These are phyloP conservation scores for Phytophthora pini DNA, from an alignment of 352 stramenopile species.

Conservation along the genomic window DNA sequence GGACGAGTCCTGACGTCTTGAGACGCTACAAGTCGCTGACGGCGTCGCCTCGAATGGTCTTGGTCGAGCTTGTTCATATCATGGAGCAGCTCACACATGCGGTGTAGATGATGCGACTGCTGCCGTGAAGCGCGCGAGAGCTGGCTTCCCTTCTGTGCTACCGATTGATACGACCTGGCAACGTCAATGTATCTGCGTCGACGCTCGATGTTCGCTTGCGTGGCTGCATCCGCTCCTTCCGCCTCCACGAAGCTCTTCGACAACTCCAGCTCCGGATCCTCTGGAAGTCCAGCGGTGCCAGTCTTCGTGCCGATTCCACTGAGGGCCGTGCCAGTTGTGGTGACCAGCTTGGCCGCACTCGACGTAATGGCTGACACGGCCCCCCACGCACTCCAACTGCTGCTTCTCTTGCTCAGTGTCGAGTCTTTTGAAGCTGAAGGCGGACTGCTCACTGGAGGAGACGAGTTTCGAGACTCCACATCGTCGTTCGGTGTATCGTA, in stretches of 20 bases:
- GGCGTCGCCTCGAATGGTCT: conserved; percentile 45
- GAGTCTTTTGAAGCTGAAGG: conserved; percentile 28
- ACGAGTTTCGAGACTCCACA: conserved; percentile 28
- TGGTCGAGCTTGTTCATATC: conserved; percentile 78
- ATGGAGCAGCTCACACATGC: conserved; percentile 74
- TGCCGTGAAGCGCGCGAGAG: conserved; percentile 65
- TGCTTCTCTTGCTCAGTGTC: conserved; percentile 31
- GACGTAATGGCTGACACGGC: conserved; percentile 77
- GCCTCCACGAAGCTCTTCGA: conserved; percentile 58
- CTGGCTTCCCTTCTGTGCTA: conserved; percentile 69
- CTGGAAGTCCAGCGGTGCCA: conserved; percentile 29
- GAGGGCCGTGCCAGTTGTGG: conserved; percentile 64
- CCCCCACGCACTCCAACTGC: conserved; percentile 73
- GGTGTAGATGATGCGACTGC: conserved; percentile 72
- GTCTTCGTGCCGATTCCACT: conserved; percentile 49
- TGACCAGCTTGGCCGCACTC: conserved; percentile 79
- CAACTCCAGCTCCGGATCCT: conserved; percentile 47
- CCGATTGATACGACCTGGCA: conserved; percentile 61
- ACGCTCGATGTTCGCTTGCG: conserved; percentile 41
- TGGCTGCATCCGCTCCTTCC: conserved; percentile 34
- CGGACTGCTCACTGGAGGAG: conserved; percentile 24
- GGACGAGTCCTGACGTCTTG: conserved; percentile 21
- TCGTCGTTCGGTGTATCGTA: conserved; percentile 45
- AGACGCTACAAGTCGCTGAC: conserved; percentile 38
- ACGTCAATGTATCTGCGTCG: conserved; percentile 76